phyloP scores from a whole-genome alignment of 2,329 filamentous ascomycete species.

The Colletotrichum gloeosporioides region DNA sequence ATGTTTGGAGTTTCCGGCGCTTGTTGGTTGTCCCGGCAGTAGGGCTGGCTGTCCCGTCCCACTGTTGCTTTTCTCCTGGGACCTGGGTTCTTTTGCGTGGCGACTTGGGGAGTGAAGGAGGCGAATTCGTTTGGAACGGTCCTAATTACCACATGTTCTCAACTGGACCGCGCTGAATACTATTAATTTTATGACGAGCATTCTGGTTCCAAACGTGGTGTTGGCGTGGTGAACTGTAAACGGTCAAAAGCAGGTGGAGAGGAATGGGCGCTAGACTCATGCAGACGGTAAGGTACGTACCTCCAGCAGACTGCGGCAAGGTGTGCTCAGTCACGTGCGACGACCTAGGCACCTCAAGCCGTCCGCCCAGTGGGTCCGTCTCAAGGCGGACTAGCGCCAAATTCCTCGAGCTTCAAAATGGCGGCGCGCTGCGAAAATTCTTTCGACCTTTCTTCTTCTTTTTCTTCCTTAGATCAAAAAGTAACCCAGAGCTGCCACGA shows the following conservation, averaged over 20 bases:
- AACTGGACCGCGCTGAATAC: not conserved
- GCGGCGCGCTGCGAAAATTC: conserved; percentile 30
- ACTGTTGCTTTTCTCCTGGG: not conserved
- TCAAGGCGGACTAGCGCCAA: conserved; percentile 26
- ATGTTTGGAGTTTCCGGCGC: not conserved
- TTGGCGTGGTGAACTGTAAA: not conserved
- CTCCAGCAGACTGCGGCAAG: not conserved
- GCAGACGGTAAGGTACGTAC: not conserved
- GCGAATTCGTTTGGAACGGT: not conserved
- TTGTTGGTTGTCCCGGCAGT: not conserved
- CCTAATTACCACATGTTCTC: not conserved
- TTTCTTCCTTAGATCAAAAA: conserved; percentile 65
- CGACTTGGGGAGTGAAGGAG: not conserved
- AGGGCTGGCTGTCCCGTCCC: not conserved
- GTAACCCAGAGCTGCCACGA: conserved; percentile 67
- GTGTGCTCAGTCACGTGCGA: not conserved
- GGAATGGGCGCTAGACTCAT: not conserved
- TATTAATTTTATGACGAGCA: not conserved
- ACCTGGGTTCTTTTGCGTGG: not conserved
- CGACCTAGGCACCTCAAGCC: not conserved
- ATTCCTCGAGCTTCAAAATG: not conserved
- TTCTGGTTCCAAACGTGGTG: not conserved
- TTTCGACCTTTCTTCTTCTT: conserved; percentile 41
- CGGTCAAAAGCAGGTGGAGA: not conserved
- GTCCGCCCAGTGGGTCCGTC: not conserved